Evolutionary conservation across 129 eudicot species (phyloP).

Genomic region (Flaveria trinervia): DNA sequence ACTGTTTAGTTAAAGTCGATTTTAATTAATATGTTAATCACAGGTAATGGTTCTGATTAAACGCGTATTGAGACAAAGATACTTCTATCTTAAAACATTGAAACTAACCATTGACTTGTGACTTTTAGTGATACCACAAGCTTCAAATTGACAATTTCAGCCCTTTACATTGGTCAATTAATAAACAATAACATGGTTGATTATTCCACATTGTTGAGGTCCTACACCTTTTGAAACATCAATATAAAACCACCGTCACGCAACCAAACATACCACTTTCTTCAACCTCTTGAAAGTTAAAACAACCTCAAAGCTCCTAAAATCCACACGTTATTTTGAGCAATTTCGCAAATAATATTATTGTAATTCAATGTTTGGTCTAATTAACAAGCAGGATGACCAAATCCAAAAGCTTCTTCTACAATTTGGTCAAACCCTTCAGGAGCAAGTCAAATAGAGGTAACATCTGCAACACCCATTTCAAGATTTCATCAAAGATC

Average conservation of each 20-base stretch:
- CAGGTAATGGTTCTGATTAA: no score
- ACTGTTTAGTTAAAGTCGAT: no score
- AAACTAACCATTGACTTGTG: no score
- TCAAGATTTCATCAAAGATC: constrained; percentile 25
- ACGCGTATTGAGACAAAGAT: no score
- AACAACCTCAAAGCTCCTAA: not conserved
- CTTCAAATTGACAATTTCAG: no score
- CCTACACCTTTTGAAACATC: not conserved
- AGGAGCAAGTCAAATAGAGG: constrained; percentile 50
- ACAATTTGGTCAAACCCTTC: constrained; percentile 46
- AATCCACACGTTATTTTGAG: not conserved
- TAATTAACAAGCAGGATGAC: constrained; percentile 42
- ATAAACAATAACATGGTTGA: constrained; percentile 10
- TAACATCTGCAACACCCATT: constrained; percentile 16
- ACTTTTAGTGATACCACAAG: no score
- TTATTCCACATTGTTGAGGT: not conserved
- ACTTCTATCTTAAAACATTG: no score
- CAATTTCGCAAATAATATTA: not conserved
- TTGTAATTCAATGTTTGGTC: constrained; percentile 16
- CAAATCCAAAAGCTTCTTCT: constrained; percentile 51
- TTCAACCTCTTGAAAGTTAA: not conserved
- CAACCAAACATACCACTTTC: not conserved
- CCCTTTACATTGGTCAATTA: no score
- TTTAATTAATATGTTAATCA: no score
- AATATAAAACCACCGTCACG: not conserved